A percentile compares a stretch with the other conserved stretches of the same genome.
Evolutionary conservation across 768 basidiomycete species (phyloP).

Genomic region (Rubroboletus satanas): DNA sequence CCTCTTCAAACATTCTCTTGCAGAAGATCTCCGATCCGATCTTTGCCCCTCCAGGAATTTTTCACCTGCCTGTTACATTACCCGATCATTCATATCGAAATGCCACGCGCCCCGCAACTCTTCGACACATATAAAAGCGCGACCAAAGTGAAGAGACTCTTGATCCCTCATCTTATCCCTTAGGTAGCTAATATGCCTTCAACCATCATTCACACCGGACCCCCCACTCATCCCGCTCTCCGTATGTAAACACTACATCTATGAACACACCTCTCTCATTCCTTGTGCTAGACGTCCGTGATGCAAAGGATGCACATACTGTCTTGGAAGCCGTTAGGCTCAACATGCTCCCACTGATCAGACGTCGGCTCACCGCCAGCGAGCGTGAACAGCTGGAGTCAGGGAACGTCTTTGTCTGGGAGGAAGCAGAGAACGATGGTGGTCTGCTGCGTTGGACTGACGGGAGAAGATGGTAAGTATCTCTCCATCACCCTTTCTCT

Average conservation of each 20-base stretch:
- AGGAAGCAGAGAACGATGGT: slow-evolving; percentile 74
- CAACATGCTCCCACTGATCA: slow-evolving; percentile 66
- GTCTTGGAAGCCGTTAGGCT: slow-evolving; percentile 74
- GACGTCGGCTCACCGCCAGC: slow-evolving; percentile 60
- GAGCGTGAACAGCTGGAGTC: slow-evolving; percentile 68
- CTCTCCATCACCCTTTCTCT: not conserved
- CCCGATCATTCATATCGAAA: slow-evolving; percentile 14
- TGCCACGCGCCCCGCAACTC: slow-evolving; percentile 16
- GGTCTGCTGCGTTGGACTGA: slow-evolving; percentile 74
- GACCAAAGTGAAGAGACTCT: not conserved
- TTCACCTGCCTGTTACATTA: slow-evolving; percentile 14
- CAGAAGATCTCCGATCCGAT: slow-evolving; percentile 21
- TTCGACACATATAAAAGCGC: slow-evolving; percentile 24
- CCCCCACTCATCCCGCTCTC: slow-evolving; percentile 30
- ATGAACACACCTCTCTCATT: not conserved
- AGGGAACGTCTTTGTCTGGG: slow-evolving; percentile 83
- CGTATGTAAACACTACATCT: slow-evolving; percentile 19
- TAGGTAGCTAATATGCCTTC: slow-evolving; percentile 14
- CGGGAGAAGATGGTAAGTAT: slow-evolving; percentile 65
- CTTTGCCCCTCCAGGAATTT: slow-evolving; percentile 14
- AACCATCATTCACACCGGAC: slow-evolving; percentile 19
- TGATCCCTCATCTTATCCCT: slow-evolving; percentile 3
- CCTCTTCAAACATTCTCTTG: slow-evolving; percentile 13
- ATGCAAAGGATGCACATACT: slow-evolving; percentile 75
- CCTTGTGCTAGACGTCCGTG: slow-evolving; percentile 56